A percentile compares a stretch with the other conserved stretches of the same genome.
Evolutionary conservation across 768 basidiomycete genomes (phyloP).

Genomic region (Psilocybe subaeruginosa): DNA sequence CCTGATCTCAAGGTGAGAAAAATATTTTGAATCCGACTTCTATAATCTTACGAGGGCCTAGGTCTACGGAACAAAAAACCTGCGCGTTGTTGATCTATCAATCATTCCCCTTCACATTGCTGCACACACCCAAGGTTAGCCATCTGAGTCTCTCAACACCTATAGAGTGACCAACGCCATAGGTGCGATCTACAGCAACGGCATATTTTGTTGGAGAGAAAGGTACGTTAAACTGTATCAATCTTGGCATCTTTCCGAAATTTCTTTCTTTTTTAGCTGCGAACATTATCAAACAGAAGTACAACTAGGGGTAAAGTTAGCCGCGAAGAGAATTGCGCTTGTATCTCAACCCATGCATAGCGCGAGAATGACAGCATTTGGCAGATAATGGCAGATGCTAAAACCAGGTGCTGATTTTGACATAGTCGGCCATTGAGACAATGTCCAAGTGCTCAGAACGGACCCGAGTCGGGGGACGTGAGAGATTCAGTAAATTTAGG

Average conservation of each 20-base stretch:
- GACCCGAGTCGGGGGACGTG: no score
- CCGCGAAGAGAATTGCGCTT: no score
- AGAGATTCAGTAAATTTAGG: no score
- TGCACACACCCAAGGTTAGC: slow-evolving; percentile 8
- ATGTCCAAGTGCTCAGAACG: no score
- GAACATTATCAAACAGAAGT: background rate
- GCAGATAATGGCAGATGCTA: no score
- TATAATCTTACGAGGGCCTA: background rate
- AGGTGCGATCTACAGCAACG: background rate
- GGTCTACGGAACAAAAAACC: slow-evolving; percentile 11
- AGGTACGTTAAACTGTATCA: background rate
- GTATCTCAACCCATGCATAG: no score
- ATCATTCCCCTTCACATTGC: slow-evolving; percentile 12
- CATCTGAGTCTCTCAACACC: no score
- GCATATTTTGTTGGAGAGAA: slow-evolving; percentile 5
- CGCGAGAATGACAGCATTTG: no score
- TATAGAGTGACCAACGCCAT: background rate
- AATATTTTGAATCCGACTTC: background rate
- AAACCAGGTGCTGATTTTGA: no score
- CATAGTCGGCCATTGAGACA: no score
- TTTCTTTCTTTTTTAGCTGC: background rate
- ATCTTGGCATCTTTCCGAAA: background rate
- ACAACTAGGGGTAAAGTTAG: background rate
- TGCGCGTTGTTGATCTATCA: slow-evolving; percentile 14
- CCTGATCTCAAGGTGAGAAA: slow-evolving; percentile 2